A percentile compares a stretch with the other conserved stretches of the same genome.
Evolutionary conservation across 2,329 filamentous ascomycete species (phyloP).

Genomic region (Cladorrhinum sp.): DNA sequence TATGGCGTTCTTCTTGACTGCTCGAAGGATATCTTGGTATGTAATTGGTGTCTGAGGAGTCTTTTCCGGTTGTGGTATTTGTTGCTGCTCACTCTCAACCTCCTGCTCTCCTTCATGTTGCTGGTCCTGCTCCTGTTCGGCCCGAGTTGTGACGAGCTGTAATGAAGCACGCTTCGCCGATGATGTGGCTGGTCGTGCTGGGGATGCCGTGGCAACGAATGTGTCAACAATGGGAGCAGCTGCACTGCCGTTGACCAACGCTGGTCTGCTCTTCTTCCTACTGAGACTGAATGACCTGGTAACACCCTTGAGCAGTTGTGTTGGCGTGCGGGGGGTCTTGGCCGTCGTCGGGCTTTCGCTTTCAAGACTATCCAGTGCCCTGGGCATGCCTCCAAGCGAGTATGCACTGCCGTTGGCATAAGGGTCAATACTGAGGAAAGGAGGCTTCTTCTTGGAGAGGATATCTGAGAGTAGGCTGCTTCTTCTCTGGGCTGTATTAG

Average conservation of each 20-base stretch:
- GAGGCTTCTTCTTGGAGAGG: constrained; percentile 37
- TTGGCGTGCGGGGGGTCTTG: constrained; percentile 41
- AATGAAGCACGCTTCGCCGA: constrained; percentile 2
- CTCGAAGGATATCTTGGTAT: constrained; percentile 47
- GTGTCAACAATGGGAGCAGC: constrained; percentile 12
- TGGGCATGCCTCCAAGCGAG: constrained; percentile 29
- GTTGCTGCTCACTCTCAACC: neutral
- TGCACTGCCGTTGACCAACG: constrained; percentile 31
- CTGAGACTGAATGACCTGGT: constrained; percentile 52
- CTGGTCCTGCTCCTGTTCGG: constrained; percentile 26
- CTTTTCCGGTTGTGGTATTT: constrained; percentile 25
- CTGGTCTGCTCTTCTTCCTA: constrained; percentile 53
- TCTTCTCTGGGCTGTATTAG: constrained; percentile 38
- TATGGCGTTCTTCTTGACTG: constrained; percentile 42
- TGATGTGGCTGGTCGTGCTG: constrained; percentile 1
- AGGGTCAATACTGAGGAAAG: constrained; percentile 55
- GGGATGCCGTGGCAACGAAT: neutral
- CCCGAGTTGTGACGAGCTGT: neutral
- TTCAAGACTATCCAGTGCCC: constrained; percentile 23
- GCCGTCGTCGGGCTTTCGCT: constrained; percentile 35
- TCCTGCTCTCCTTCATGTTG: constrained; percentile 3
- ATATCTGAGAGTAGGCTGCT: constrained; percentile 41
- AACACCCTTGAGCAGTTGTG: constrained; percentile 45
- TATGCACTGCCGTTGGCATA: constrained; percentile 43
- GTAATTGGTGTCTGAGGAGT: constrained; percentile 37